Evolutionary conservation across 495 filamentous ascomycete species (phyloP).

Genomic region (Barbatosphaeria neglecta): DNA sequence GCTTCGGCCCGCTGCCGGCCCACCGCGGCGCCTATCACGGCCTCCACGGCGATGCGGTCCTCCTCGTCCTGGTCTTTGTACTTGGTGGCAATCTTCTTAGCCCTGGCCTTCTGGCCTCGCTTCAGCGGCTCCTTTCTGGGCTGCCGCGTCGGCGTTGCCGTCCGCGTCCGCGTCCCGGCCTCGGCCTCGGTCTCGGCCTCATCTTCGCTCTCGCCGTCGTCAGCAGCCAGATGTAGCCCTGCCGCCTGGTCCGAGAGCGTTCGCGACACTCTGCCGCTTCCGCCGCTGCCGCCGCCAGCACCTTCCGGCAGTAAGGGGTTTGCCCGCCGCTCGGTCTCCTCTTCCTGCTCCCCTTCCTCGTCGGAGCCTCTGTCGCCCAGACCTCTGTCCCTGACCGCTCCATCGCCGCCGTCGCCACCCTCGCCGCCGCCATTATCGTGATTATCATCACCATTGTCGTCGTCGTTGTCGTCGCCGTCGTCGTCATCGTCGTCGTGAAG

Average conservation of each 20-base stretch:
- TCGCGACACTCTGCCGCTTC: too few relatives aligned
- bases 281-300: too few relatives aligned
- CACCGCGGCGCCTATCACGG: slow-evolving; percentile 63
- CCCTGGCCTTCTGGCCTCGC: slow-evolving; percentile 74
- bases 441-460: not conserved
- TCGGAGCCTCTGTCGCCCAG: not conserved
- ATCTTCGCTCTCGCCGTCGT: slow-evolving; percentile 4
- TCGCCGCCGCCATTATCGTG: not conserved
- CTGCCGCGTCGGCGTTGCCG: slow-evolving; percentile 11
- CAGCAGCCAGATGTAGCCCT: slow-evolving; percentile 14
- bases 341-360: not conserved
- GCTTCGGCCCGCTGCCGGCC: slow-evolving; percentile 39
- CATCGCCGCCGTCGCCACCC: not conserved
- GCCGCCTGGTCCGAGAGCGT: not conserved
- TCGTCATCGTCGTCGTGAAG: not conserved
- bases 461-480: not conserved
- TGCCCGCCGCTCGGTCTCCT: not conserved
- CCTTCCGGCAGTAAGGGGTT: not conserved
- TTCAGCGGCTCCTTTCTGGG: slow-evolving; percentile 32
- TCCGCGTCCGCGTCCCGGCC: not conserved
- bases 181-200: not conserved
- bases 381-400: too few relatives aligned
- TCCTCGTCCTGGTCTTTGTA: slow-evolving; percentile 94
- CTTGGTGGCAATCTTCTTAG: slow-evolving; percentile 78
- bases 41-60: slow-evolving; percentile 72